A percentile compares a stretch with the other conserved stretches of the same genome.
These are phyloP conservation scores for Gynostemma pentaphyllum DNA, from an alignment of 306 rosid genomes.

Conservation along the genomic window DNA sequence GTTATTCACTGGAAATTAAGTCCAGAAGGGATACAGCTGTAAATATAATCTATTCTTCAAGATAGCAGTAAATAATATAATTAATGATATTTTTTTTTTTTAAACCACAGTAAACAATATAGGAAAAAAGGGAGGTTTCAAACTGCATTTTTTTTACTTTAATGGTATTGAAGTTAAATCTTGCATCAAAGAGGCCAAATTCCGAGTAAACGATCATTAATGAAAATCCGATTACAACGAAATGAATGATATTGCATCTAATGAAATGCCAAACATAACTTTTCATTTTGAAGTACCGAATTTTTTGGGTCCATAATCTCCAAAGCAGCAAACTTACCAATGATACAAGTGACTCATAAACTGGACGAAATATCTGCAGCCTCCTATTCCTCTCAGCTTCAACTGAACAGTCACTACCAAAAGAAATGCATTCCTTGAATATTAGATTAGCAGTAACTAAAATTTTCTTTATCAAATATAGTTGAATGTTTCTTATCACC, in stretches of 20 bases:
- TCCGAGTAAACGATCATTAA: background rate
- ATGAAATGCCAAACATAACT: background rate
- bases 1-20: background rate
- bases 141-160: background rate
- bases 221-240: background rate
- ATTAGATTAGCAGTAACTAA: constrained; percentile 18
- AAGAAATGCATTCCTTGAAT: constrained; percentile 65
- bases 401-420: constrained; percentile 53
- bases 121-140: background rate
- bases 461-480: constrained; percentile 11
- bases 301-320: background rate
- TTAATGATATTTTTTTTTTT: no score
- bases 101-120: background rate
- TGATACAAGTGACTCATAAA: constrained; percentile 91
- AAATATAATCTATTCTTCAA: background rate
- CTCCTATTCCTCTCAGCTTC: constrained; percentile 90
- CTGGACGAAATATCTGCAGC: constrained; percentile 70
- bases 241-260: background rate
- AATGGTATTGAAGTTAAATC: no score
- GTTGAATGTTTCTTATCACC: background rate
- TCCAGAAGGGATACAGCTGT: background rate
- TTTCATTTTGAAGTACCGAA: background rate
- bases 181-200: background rate
- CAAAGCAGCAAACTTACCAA: constrained; percentile 48
- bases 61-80: background rate